phyloP scores from a whole-genome alignment of 495 filamentous ascomycete genomes.

The Antarctomyces pellizariae region DNA sequence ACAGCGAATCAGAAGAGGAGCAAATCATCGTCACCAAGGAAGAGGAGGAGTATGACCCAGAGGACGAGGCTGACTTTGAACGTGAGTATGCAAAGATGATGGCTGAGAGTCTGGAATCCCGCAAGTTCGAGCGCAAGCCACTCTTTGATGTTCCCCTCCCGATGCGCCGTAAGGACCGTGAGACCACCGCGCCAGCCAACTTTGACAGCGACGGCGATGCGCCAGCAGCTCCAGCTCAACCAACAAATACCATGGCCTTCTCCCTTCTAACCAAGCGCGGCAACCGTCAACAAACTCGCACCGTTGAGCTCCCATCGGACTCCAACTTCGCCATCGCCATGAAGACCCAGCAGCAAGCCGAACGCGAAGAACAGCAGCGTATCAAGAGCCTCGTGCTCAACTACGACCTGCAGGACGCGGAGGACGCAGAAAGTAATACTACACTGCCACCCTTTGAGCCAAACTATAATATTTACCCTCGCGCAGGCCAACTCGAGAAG shows the following conservation, averaged over 20 bases:
- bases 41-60: constrained; percentile 78
- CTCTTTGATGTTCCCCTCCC: constrained; percentile 87
- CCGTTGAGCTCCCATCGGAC: constrained; percentile 83
- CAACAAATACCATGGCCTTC: constrained; percentile 60
- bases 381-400: constrained; percentile 96
- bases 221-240: constrained; percentile 16
- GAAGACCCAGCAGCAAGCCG: constrained; percentile 83
- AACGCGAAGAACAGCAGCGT: constrained; percentile 86
- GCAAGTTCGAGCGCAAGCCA: constrained; percentile 83
- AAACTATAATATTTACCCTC: constrained; percentile 22
- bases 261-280: constrained; percentile 89
- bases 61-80: constrained; percentile 91
- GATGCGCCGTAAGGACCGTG: constrained; percentile 51
- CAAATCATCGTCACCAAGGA: constrained; percentile 74
- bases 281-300: constrained; percentile 88
- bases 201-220: constrained; percentile 27
- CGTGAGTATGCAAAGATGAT: constrained; percentile 97
- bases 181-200: constrained; percentile 21
- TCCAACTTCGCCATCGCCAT: constrained; percentile 87
- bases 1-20: constrained; percentile 50
- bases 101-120: constrained; percentile 82
- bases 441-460: constrained; percentile 15
- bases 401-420: constrained; percentile 68
- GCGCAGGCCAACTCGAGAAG: constrained; percentile 23
- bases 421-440: constrained; percentile 48